Conservation (phyloP, 345 rosid species). For the Brassica juncea region DNA sequence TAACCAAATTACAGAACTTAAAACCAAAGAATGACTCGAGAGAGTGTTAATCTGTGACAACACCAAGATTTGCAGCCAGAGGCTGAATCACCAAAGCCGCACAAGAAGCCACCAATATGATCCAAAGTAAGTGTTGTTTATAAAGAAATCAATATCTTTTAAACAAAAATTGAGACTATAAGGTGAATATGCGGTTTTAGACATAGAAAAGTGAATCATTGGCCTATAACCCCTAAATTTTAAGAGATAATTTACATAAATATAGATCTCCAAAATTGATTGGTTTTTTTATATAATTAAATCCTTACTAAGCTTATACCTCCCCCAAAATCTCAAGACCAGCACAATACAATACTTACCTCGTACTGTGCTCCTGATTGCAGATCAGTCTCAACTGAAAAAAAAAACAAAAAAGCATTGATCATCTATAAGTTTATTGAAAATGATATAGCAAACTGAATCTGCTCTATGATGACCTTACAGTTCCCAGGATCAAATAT, state of each 20-base stretch:
- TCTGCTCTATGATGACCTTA: constrained; percentile 37
- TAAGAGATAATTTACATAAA: too few species aligned
- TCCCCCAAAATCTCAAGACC: too few species aligned
- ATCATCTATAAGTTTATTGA: background rate
- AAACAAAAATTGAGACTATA: background rate
- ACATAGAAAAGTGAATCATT: background rate
- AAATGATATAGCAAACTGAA: background rate
- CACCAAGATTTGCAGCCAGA: constrained; percentile 92
- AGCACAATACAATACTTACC: constrained; percentile 40
- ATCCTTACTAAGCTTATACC: too few species aligned
- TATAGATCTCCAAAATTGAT: too few species aligned
- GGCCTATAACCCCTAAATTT: too few species aligned
- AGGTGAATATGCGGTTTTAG: constrained; percentile 52
- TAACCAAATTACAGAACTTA: background rate
- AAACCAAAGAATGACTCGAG: background rate
- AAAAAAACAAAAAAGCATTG: background rate
- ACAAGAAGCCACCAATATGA: constrained; percentile 90
- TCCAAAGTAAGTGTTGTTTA: constrained; percentile 74
- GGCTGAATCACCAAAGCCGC: constrained; percentile 92
- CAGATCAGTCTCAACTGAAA: constrained; percentile 88
- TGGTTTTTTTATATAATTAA: too few species aligned
- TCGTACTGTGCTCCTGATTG: constrained; percentile 87
- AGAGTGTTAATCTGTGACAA: constrained; percentile 68
- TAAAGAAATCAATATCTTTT: background rate
- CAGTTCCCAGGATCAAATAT: constrained; percentile 97